phyloP scores from a whole-genome alignment of 2,329 filamentous ascomycete species.

The Clarireedia monteithiana region DNA sequence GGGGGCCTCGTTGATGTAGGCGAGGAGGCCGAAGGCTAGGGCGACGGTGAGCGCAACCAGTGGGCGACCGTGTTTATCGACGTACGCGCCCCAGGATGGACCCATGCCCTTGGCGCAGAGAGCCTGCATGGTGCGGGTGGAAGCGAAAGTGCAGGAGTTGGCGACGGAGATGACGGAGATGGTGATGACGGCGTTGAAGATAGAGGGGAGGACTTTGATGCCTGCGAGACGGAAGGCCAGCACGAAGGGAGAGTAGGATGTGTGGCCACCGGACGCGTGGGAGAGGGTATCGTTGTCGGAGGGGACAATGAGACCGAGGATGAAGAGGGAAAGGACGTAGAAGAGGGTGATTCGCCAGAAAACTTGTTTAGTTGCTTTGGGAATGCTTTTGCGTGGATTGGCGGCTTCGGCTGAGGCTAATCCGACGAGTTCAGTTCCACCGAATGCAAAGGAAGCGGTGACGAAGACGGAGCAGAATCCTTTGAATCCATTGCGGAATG shows the following conservation, averaged over 20 bases:
- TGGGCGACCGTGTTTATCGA: slow-evolving; percentile 74
- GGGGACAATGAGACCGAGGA: slow-evolving; percentile 77
- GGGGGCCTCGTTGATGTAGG: slow-evolving; percentile 52
- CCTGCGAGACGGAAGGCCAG: slow-evolving; percentile 82
- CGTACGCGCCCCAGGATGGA: slow-evolving; percentile 67
- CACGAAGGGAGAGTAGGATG: slow-evolving; percentile 76
- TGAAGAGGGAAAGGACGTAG: slow-evolving; percentile 74
- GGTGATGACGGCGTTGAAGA: slow-evolving; percentile 93
- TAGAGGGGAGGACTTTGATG: slow-evolving; percentile 70
- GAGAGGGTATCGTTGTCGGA: slow-evolving; percentile 59
- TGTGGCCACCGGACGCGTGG: slow-evolving; percentile 54
- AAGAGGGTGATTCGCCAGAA: slow-evolving; percentile 88
- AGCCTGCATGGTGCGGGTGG: slow-evolving; percentile 81
- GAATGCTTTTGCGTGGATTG: slow-evolving; percentile 72
- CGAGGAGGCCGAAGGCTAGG: slow-evolving; percentile 50
- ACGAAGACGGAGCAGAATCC: slow-evolving; percentile 64
- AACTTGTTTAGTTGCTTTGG: slow-evolving; percentile 84
- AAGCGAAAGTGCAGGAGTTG: slow-evolving; percentile 87
- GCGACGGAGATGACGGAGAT: slow-evolving; percentile 85
- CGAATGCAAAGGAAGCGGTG: slow-evolving; percentile 65
- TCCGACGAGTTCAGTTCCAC: slow-evolving; percentile 68
- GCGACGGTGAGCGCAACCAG: slow-evolving; percentile 42
- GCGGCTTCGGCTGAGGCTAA: slow-evolving; percentile 70
- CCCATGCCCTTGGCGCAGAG: slow-evolving; percentile 83
- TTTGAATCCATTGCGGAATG: slow-evolving; percentile 68